Base-by-base conservation (phyloP, 352 stramenopile species). In the Phytophthora sojae region DNA sequence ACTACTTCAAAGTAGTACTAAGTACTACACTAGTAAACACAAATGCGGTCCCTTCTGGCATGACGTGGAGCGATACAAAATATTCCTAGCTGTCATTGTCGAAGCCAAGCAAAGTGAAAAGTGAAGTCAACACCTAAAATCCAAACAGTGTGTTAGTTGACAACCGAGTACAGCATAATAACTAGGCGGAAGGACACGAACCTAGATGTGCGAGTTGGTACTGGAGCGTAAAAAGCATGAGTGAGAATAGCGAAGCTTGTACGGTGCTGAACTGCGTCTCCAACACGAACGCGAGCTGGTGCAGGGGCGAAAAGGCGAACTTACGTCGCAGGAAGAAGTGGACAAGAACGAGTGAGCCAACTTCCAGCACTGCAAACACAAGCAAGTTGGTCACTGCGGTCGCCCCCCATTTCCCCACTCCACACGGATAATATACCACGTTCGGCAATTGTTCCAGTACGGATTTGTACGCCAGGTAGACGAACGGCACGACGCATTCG, bases 361-460 rank as follows among this genome's bases (percentile, higher is more conserved):
- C 17, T 30, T 69, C 45, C 11, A 82, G 67, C 14, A 52, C 3
- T 0, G 51, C 57, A 67, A 80, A 81, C n/a, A 72, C n/a, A 0
- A 68, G 2, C 9, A 70, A 30, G 21, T 65, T 58, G 2, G 21
- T 42, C 44, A 47, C 45, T 12, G 29, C 58, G 4, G 29, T 2
- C 6, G 7, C 19, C 0, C 14, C 45, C 59, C 59, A 66, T 4
- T 30, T 21, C 2, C 58, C 35, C 19, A 9, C 15, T 0, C 47
- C 59, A 29, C 32, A 6, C 61, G 30, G 60, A 21, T 47, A 83
- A 49, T 80, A 85, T 15, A 57, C 26, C 11, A 63, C 71, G 35
- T 75, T 75, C 12, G 77, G 75, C 15, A 85, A 45, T 15, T 72
- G 19, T 19, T 65, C 64, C 3, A 87, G 59, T 26, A 76, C 42